Evolutionary conservation across 1,284 basidiomycete species (phyloP), one percentile per base, ranked within the genome.

Genomic region (Inonotus obliquus): DNA sequence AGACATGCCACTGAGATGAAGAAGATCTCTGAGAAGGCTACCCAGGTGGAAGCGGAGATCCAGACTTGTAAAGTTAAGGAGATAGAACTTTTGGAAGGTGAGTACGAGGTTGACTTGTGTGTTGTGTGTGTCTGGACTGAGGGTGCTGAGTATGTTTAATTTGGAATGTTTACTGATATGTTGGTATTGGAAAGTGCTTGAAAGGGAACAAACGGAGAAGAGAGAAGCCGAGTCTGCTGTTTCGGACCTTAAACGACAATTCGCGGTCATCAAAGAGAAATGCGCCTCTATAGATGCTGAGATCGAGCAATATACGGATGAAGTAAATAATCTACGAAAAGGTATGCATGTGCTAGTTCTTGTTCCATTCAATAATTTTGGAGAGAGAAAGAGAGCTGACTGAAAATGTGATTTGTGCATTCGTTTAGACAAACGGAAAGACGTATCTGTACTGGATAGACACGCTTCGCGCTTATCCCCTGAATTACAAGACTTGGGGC

Each of bases 51-150:
- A 70, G 67, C 75, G 0, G 89, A 92, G 72, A 89, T 80, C 2
- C 86, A 82, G 62, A 77, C 84, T 51, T 90, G 86, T 72, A 90
- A 90, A 67, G 67, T 87, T 32, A 80, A 78, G 67, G 89, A 91
- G 73, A 86, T 91, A 48, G 86, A 89, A 58, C 75, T 92, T 38
- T 78, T 89, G 29, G 79, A 82, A 60, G 81, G 88, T 89, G 69
- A 21, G 58, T 57, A 23, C 25, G 53, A 4, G 32, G 32, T 32
- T 32, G 32, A 4, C 4, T 9, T 32, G 32, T 4, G 32, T 32
- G 32, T 38, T 38, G 2, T 37, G 21, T 35, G 6, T 32, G 7
- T 47, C 21, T 14, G 29, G 48, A 17, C 17, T n/a, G n/a, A n/a
- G n/a, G n/a, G n/a, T n/a, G n/a, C n/a, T n/a, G n/a, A n/a, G n/a